Percentiles rank a stretch among this genome's conserved stretches.
Conservation (phyloP, 2,329 filamentous ascomycete genomes). For the Dactylellina leptospora region DNA sequence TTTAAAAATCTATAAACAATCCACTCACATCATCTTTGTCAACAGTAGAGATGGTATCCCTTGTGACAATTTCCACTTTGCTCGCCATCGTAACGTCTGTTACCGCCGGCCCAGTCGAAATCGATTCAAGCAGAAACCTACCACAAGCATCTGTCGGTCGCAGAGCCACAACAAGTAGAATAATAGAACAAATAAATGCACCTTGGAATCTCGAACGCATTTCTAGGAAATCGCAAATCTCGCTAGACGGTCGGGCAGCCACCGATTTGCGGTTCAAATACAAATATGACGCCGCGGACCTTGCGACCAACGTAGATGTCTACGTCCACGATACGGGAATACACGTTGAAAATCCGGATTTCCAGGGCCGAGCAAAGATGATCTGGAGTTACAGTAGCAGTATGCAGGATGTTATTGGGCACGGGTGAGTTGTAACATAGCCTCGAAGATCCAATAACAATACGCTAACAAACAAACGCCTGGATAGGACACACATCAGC, state of each 20-base stretch:
- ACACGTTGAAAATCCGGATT: conserved; percentile 18
- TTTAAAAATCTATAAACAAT: too few relatives aligned
- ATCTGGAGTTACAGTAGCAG: conserved; percentile 11
- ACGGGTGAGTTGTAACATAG: conserved; percentile 42
- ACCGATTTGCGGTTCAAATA: conserved; percentile 60
- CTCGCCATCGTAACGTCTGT: too few relatives aligned
- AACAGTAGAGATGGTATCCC: too few relatives aligned
- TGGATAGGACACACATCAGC: conserved; percentile 63
- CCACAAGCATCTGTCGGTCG: too few relatives aligned
- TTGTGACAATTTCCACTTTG: too few relatives aligned
- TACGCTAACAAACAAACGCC: too few relatives aligned
- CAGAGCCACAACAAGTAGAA: too few relatives aligned
- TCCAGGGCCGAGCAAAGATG: conserved; percentile 14
- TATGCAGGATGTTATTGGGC: conserved; percentile 12
- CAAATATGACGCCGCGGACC: conserved; percentile 56
- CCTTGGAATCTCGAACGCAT: conserved; percentile 58
- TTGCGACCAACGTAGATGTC: conserved; percentile 22
- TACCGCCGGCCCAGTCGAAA: too few relatives aligned
- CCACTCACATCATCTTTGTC: too few relatives aligned
- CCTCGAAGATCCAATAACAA: too few relatives aligned
- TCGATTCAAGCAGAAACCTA: too few relatives aligned
- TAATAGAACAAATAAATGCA: conserved; percentile 44
- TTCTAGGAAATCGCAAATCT: conserved; percentile 56
- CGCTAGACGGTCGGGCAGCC: conserved; percentile 56
- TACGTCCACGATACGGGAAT: conserved; percentile 34